These are phyloP conservation scores for Podospora bellae-mahoneyi DNA, from an alignment of 495 filamentous ascomycete species.

Conservation along the genomic window DNA sequence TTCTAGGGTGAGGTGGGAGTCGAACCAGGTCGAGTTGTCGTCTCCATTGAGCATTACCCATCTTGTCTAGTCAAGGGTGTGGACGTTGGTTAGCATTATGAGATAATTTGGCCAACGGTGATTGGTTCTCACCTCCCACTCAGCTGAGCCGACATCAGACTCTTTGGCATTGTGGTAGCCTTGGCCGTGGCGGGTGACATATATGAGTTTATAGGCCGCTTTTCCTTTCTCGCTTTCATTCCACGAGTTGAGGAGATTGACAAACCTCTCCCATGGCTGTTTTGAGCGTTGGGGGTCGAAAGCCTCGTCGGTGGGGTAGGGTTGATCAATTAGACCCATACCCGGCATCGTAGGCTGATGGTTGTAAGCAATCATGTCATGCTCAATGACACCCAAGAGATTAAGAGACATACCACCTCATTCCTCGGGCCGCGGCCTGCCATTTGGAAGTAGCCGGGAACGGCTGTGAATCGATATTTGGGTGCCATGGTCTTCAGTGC, in stretches of 20 bases:
- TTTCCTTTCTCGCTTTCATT: slow-evolving; percentile 23
- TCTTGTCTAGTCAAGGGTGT: slow-evolving; percentile 40
- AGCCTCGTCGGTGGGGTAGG: slow-evolving; percentile 30
- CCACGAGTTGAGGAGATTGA: slow-evolving; percentile 26
- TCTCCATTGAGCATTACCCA: slow-evolving; percentile 71
- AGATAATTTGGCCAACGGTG: too few species aligned
- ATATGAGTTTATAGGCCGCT: slow-evolving; percentile 35
- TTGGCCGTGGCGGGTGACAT: slow-evolving; percentile 35
- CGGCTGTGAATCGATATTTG: slow-evolving; percentile 2
- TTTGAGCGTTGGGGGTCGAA: slow-evolving; percentile 21
- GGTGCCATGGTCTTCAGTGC: not conserved
- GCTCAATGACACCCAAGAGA: not conserved
- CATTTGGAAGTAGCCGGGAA: slow-evolving; percentile 5
- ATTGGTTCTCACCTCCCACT: slow-evolving; percentile 30
- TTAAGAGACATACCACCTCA: not conserved
- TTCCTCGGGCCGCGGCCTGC: not conserved
- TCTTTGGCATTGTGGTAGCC: slow-evolving; percentile 41
- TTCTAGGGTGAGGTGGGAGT: slow-evolving; percentile 60
- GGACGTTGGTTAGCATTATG: not conserved
- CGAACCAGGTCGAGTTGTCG: slow-evolving; percentile 60
- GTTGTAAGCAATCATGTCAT: not conserved
- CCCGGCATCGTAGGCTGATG: slow-evolving; percentile 26
- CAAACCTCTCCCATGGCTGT: slow-evolving; percentile 35
- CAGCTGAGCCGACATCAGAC: slow-evolving; percentile 30
- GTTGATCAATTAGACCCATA: slow-evolving; percentile 32